phyloP scores from a whole-genome alignment of 495 filamentous ascomycete genomes.

The Penicillium crystallinum region DNA sequence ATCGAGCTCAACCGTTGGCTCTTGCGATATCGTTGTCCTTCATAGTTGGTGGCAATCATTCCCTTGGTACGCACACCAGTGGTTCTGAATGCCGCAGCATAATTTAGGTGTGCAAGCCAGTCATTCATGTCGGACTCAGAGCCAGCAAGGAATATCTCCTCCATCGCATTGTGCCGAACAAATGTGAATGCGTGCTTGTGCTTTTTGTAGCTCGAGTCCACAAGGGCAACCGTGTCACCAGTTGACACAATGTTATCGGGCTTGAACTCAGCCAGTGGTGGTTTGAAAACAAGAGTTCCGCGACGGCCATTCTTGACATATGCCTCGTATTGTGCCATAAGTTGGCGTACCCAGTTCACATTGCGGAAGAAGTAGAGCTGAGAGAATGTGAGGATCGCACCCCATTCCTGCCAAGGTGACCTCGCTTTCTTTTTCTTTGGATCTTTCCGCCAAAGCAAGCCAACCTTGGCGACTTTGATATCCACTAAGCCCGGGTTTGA shows the following conservation, averaged over 20 bases:
- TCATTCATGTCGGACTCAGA: slow-evolving; percentile 91
- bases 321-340: slow-evolving; percentile 79
- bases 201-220: slow-evolving; percentile 84
- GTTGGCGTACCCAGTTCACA: slow-evolving; percentile 79
- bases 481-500: slow-evolving; percentile 92
- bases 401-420: slow-evolving; percentile 98
- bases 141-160: slow-evolving; percentile 88
- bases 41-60: slow-evolving; percentile 77
- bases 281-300: slow-evolving; percentile 75
- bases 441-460: slow-evolving; percentile 92
- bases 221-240: slow-evolving; percentile 80
- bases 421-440: slow-evolving; percentile 88
- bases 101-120: slow-evolving; percentile 95
- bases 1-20: slow-evolving; percentile 57
- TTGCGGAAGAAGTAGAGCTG: slow-evolving; percentile 97
- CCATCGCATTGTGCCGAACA: slow-evolving; percentile 79
- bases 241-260: slow-evolving; percentile 89
- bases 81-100: slow-evolving; percentile 87
- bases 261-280: slow-evolving; percentile 86
- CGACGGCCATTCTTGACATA: slow-evolving; percentile 56
- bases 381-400: slow-evolving; percentile 86
- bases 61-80: slow-evolving; percentile 89
- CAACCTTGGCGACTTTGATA: slow-evolving; percentile 96
- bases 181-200: slow-evolving; percentile 95
- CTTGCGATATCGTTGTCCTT: slow-evolving; percentile 74